Evolutionary conservation across 2,329 filamentous ascomycete species (phyloP), one percentile per base, ranked within the genome.

Genomic region (Colletotrichum paranaense): DNA sequence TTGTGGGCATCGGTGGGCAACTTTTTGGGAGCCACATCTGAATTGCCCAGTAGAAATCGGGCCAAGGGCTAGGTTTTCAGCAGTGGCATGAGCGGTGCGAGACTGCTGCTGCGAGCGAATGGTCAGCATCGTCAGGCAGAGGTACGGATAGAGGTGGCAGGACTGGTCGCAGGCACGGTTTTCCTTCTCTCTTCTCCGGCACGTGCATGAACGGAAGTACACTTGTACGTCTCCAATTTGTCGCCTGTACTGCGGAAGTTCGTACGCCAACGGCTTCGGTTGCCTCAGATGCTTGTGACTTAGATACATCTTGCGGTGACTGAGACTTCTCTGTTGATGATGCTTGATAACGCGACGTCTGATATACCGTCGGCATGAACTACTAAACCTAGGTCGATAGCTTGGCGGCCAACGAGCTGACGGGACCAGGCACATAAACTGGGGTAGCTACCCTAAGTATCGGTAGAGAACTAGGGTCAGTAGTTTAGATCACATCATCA

Each of bases 11-110:
- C 60, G 53, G 55, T 65, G 70, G 66, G 56, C 58, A 63, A 28
- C 52, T 58, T 38, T 68, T 56, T 59, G 32, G 53, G 66, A 67
- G 58, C 67, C 46, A 38, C 24, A 62, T 70, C 56, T 35, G 24
- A 65, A 73, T 73, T 73, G 70, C 42, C 60, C 70, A 73, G 70
- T 73, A 66, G 60, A 42, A 70, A 35, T 16, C 32, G 19, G 28
- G 42, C 24, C 56, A 19, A 62, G 55, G 62, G 52, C 70, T 30
- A 63, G 49, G 35, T 26, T 52, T 26, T 26, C 46, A 57, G 56
- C 67, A 62, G 69, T 63, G 65, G 52, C 69, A 68, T 72, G 59
- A 68, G 65, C 65, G 52, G 58, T 68, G 65, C 64, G 32, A 62
- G 49, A 38, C 30, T 53, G 35, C 14, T 42, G 42, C 38, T 63